phyloP scores from a whole-genome alignment of 2,329 filamentous ascomycete species.

The Sporothrix humicola region DNA sequence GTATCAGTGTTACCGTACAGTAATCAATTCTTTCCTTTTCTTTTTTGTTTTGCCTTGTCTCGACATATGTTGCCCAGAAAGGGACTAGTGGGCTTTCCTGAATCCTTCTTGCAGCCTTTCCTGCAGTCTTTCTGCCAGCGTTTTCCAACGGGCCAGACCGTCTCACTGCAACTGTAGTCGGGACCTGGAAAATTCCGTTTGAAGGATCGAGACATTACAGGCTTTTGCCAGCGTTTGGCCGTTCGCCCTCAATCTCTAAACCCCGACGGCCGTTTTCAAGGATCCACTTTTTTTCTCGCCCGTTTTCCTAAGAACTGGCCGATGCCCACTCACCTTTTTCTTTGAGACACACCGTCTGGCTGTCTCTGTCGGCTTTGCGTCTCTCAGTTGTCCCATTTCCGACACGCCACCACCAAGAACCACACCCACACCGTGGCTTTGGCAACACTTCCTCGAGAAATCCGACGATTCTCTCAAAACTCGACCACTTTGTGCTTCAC shows the following conservation, averaged over 20 bases:
- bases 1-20: too few relatives aligned
- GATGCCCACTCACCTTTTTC: not conserved
- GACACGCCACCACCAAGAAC: not conserved
- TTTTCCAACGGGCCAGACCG: not conserved
- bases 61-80: too few relatives aligned
- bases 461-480: not conserved
- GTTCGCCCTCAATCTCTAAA: not conserved
- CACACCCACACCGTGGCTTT: too few relatives aligned
- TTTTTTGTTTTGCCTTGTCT: too few relatives aligned
- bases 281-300: not conserved
- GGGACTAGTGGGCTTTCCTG: too few relatives aligned
- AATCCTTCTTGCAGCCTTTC: too few relatives aligned
- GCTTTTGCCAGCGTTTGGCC: too few relatives aligned
- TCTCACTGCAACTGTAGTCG: not conserved
- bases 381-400: not conserved
- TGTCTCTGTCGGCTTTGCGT: conserved; percentile 15
- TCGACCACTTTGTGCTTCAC: not conserved
- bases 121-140: too few relatives aligned
- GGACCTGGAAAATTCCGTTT: not conserved
- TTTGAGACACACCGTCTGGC: not conserved
- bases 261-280: not conserved
- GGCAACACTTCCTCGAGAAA: not conserved
- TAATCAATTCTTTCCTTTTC: too few relatives aligned
- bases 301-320: not conserved
- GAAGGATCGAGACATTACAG: too few relatives aligned